Percentiles rank a stretch among this genome's conserved stretches.
Evolutionary conservation across 192 early-diverging fungal genomes (phyloP).

Genomic region (Podila horticola): DNA sequence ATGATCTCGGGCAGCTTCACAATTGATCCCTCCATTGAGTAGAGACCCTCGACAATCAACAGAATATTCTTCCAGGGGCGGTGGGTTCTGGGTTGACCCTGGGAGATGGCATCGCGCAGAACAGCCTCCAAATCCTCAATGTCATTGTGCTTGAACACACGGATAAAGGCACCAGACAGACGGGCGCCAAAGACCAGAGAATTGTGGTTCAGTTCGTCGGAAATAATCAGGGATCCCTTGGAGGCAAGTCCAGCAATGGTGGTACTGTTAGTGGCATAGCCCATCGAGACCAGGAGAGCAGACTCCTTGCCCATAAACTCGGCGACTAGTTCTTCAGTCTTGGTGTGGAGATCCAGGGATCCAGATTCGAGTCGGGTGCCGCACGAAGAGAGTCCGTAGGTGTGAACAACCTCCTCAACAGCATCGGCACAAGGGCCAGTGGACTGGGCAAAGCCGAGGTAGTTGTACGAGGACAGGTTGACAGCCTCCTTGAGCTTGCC

Average conservation of each 20-base stretch:
- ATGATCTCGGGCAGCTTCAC: constrained; percentile 89
- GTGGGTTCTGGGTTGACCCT: constrained; percentile 97
- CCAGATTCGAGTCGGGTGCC: constrained; percentile 82
- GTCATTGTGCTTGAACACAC: constrained; percentile 96
- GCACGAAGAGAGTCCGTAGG: constrained; percentile 76
- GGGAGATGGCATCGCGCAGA: constrained; percentile 87
- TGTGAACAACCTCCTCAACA: constrained; percentile 80
- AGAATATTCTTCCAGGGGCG: constrained; percentile 99
- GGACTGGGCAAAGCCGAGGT: constrained; percentile 95
- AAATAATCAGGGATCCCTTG: constrained; percentile 91
- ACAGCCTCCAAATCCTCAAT: constrained; percentile 79
- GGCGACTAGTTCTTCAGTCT: constrained; percentile 88
- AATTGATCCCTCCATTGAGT: constrained; percentile 98
- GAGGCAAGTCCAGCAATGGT: constrained; percentile 89
- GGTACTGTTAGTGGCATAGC: constrained; percentile 97
- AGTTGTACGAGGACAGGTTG: constrained; percentile 98
- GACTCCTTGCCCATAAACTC: constrained; percentile 90
- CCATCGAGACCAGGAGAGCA: constrained; percentile 93
- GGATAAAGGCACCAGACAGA: constrained; percentile 88
- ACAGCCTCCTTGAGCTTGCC: constrained; percentile 82
- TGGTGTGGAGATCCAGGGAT: constrained; percentile 67
- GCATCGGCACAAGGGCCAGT: constrained; percentile 95
- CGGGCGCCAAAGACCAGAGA: constrained; percentile 95
- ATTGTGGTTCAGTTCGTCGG: constrained; percentile 96
- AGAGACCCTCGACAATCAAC: constrained; percentile 95